Conservation (phyloP, 2,329 filamentous ascomycete genomes). For the Venturia oleaginea region DNA sequence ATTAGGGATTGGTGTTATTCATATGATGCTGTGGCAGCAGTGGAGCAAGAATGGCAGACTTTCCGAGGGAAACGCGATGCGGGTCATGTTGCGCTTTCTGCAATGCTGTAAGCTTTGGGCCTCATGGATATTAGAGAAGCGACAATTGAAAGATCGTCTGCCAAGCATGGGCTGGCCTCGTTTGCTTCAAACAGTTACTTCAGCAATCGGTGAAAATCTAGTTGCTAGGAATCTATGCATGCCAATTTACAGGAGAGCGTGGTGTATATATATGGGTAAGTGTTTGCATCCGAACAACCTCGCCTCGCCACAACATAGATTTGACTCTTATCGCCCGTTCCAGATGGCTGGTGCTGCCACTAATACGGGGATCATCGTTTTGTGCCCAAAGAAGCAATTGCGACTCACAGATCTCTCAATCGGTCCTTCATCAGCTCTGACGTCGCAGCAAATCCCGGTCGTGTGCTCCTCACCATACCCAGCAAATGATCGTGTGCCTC, state of each 20-base stretch:
- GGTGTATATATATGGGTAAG: background rate
- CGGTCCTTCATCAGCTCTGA: background rate
- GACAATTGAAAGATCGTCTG: background rate
- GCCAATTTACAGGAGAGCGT: background rate
- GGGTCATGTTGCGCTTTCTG: background rate
- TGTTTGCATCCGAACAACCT: background rate
- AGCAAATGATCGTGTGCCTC: background rate
- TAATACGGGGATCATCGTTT: background rate
- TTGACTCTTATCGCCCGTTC: background rate
- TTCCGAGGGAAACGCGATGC: background rate
- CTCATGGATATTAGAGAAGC: background rate
- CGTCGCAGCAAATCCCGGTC: background rate
- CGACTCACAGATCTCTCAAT: background rate
- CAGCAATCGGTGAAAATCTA: background rate
- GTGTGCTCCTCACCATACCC: background rate
- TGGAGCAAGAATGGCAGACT: constrained; percentile 1
- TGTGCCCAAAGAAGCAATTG: background rate
- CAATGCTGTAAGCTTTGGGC: background rate
- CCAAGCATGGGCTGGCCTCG: background rate
- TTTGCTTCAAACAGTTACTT: background rate
- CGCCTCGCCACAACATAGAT: background rate
- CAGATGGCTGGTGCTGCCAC: background rate
- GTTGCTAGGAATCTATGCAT: background rate
- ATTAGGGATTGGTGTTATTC: constrained; percentile 18
- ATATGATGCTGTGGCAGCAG: constrained; percentile 16